These are phyloP conservation scores for Acacia concinna DNA, from an alignment of 331 rosid species.

Conservation along the genomic window DNA sequence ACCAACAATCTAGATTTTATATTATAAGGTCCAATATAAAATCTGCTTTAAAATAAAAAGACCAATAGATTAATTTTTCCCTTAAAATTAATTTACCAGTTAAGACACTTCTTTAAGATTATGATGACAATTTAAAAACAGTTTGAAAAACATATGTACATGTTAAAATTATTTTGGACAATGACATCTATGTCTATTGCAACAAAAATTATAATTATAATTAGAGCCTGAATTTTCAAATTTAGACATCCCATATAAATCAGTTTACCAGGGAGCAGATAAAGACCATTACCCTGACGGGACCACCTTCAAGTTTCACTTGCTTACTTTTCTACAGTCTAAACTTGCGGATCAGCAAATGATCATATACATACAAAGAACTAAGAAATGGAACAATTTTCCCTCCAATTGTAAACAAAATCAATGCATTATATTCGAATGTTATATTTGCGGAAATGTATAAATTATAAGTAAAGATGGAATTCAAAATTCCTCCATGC, in stretches of 20 bases:
- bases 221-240: neutral
- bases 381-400: neutral
- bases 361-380: neutral
- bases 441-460: neutral
- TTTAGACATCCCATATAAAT: neutral
- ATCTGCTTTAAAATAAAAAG: no score
- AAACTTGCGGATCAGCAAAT: neutral
- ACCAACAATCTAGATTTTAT: neutral
- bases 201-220: neutral
- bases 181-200: neutral
- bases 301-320: neutral
- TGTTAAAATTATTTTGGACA: slow-evolving; percentile 2
- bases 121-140: slow-evolving; percentile 15
- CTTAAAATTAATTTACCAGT: slow-evolving; percentile 17
- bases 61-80: neutral
- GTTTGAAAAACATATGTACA: neutral
- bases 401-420: neutral
- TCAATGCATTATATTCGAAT: neutral
- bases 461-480: neutral
- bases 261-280: neutral
- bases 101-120: slow-evolving; percentile 31
- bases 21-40: neutral
- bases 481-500: slow-evolving; percentile 18
- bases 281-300: neutral
- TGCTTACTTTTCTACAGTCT: neutral